phyloP scores from a whole-genome alignment of 441 rosid species.

The Francoa sonchifolia region DNA sequence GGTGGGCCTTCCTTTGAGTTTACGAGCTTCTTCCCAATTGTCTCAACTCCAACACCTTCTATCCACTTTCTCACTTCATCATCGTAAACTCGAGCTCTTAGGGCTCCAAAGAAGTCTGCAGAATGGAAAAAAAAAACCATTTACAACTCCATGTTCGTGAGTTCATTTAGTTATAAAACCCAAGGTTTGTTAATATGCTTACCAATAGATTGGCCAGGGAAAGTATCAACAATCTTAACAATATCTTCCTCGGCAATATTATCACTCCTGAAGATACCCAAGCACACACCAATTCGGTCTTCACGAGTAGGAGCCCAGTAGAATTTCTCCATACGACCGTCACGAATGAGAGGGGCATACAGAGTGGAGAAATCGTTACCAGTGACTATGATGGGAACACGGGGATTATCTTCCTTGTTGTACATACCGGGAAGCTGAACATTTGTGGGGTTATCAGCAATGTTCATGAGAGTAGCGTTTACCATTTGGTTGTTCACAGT shows the following conservation, averaged over 20 bases:
- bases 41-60: slow-evolving; percentile 40
- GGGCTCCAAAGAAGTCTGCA: slow-evolving; percentile 86
- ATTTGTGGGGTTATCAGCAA: slow-evolving; percentile 81
- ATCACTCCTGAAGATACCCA: slow-evolving; percentile 69
- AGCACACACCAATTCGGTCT: slow-evolving; percentile 88
- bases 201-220: slow-evolving; percentile 99
- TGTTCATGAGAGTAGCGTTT: slow-evolving; percentile 97
- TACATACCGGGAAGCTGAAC: slow-evolving; percentile 97
- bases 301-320: slow-evolving; percentile 98
- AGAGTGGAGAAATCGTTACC: slow-evolving; percentile 96
- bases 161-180: no score
- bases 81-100: slow-evolving; percentile 93
- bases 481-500: no score
- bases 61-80: slow-evolving; percentile 95
- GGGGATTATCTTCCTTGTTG: slow-evolving; percentile 86
- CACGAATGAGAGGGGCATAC: slow-evolving; percentile 90
- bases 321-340: slow-evolving; percentile 96
- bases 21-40: slow-evolving; percentile 72
- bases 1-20: slow-evolving; percentile 86
- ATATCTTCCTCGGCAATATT: slow-evolving; percentile 34
- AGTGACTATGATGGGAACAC: slow-evolving; percentile 78
- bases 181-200: slow-evolving; percentile 4
- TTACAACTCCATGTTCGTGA: no score
- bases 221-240: slow-evolving; percentile 65
- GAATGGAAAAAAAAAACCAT: background rate